Evolutionary conservation across 2,329 filamentous ascomycete species (phyloP).

Genomic region (Xylariaceae sp.): DNA sequence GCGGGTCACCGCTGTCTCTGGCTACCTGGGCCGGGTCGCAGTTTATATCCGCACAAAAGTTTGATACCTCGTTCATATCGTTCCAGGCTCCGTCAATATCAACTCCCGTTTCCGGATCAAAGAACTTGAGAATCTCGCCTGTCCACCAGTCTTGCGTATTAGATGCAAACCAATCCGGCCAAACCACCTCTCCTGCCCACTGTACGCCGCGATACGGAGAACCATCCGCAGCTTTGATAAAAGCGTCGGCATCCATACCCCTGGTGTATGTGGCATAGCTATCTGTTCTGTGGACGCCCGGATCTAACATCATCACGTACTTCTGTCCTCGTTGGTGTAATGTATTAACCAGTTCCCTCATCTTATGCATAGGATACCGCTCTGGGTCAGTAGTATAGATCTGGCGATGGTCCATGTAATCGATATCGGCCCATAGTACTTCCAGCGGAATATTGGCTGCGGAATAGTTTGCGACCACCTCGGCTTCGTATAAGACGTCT

Average conservation of each 20-base stretch:
- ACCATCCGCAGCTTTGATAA: slow-evolving; percentile 40
- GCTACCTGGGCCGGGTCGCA: slow-evolving; percentile 20
- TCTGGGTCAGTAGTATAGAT: slow-evolving; percentile 52
- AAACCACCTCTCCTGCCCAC: slow-evolving; percentile 59
- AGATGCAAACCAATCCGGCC: slow-evolving; percentile 60
- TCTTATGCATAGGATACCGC: slow-evolving; percentile 47
- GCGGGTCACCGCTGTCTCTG: slow-evolving; percentile 32
- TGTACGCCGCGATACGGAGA: slow-evolving; percentile 48
- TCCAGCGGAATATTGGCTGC: slow-evolving; percentile 52
- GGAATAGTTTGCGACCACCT: slow-evolving; percentile 53
- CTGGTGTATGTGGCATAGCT: slow-evolving; percentile 28
- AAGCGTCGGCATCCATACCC: slow-evolving; percentile 38
- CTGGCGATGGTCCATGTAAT: slow-evolving; percentile 47
- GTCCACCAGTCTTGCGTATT: slow-evolving; percentile 57
- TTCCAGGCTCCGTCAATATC: slow-evolving; percentile 65
- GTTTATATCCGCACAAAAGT: slow-evolving; percentile 22
- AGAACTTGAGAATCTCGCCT: slow-evolving; percentile 51
- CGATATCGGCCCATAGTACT: slow-evolving; percentile 55
- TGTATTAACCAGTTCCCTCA: slow-evolving; percentile 54
- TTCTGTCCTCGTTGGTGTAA: slow-evolving; percentile 55
- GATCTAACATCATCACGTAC: slow-evolving; percentile 64
- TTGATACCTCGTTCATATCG: slow-evolving; percentile 55
- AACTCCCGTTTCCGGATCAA: slow-evolving; percentile 51
- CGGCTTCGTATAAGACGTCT: slow-evolving; percentile 51
- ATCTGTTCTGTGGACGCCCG: slow-evolving; percentile 37